Percentiles rank a stretch among this genome's conserved stretches.
Conservation (phyloP, 2,329 filamentous ascomycete species). For the Helotiales sp. region DNA sequence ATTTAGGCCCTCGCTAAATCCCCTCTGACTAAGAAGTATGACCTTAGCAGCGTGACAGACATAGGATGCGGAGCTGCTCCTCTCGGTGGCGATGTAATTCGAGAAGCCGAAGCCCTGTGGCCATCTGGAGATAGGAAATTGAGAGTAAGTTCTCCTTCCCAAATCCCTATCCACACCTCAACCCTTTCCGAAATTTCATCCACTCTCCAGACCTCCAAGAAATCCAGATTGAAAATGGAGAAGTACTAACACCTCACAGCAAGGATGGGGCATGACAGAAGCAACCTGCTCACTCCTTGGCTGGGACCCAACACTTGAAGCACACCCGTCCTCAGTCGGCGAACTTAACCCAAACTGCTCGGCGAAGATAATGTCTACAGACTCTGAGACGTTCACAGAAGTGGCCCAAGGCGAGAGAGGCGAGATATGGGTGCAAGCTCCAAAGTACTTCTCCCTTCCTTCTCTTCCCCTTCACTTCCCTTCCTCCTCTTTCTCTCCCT, state of each 20-base stretch:
- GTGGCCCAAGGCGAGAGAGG: conserved; percentile 60
- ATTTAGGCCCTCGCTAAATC: conserved; percentile 72
- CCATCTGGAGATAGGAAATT: conserved; percentile 71
- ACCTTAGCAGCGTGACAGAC: conserved; percentile 77
- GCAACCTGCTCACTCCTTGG: conserved; percentile 71
- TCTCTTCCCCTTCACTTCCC: neutral
- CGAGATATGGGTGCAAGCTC: conserved; percentile 70
- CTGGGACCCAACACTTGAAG: conserved; percentile 61
- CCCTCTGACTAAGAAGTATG: conserved; percentile 76
- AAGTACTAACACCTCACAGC: conserved; percentile 49
- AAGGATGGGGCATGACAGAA: conserved; percentile 92
- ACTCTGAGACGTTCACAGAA: conserved; percentile 21
- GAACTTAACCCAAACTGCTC: conserved; percentile 72
- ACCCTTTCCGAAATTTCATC: no score
- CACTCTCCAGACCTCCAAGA: no score
- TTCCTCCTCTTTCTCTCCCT: no score
- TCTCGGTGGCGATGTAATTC: conserved; percentile 76
- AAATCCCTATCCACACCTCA: no score
- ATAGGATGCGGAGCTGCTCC: conserved; percentile 87
- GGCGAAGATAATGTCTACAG: conserved; percentile 63
- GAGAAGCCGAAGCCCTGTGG: conserved; percentile 71
- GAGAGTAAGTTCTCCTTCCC: conserved; percentile 41
- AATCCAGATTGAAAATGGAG: neutral
- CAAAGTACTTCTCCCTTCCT: conserved; percentile 46
- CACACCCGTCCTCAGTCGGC: conserved; percentile 60